Evolutionary conservation across 2,329 filamentous ascomycete species (phyloP), one percentile per base, ranked within the genome.

Genomic region (Tolypocladium sp.): DNA sequence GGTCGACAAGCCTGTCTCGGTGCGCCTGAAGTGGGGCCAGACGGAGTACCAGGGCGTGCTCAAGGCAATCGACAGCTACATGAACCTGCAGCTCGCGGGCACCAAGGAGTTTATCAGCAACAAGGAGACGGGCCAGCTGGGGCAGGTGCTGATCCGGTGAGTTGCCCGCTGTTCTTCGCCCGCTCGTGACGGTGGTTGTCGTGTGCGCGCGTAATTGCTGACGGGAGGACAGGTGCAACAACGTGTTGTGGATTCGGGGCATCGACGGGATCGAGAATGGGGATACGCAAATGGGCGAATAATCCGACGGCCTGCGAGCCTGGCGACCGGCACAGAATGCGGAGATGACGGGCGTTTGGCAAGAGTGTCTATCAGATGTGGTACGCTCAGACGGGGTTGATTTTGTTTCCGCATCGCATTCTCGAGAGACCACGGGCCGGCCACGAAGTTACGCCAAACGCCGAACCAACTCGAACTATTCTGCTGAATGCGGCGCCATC

Each of bases 21-120:
- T 99, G 64, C 91, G 92, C 68, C 84, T 99, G 64, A 99, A 99
- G 83, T 99, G 94, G 94, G 92, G 91, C 68, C 88, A 97, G 76
- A 94, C 91, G 61, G 94, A 99, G 76, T 99, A 99, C 84, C 95
- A 93, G 75, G 94, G 94, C 73, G 85, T 85, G 65, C 85, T 99
- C 63, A 90, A 96, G 71, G 93, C 89, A 68, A 90, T 96, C 71
- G 94, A 99, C 79, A 92, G 90, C 71, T 99, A 99, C 81, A 97
- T 99, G 93, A 99, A 99, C 79, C 87, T 99, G 64, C 92, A 97
- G 78, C 84, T 99, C 63, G 86, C 87, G 65, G 88, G 89, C 68
- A 92, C 93, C 57, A 90, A 96, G 77, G 94, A 99, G 76, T 97
- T 88, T 76, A 90, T 96, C 70, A 86, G 92, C 71, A 88, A 91